phyloP scores from a whole-genome alignment of 1,284 basidiomycete genomes.

The Xerocomus minutiporus region DNA sequence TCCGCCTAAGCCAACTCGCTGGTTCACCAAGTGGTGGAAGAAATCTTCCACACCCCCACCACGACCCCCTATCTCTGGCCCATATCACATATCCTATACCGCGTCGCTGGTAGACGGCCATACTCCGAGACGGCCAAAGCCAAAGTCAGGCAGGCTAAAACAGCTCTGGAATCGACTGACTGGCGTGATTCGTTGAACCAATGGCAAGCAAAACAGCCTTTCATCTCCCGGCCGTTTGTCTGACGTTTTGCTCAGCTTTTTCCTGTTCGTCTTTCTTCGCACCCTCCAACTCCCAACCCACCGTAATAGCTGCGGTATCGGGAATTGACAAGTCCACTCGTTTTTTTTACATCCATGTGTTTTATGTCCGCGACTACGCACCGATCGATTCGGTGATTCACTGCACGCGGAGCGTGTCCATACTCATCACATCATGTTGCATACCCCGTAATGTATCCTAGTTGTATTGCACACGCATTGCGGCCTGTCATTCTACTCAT shows the following conservation, averaged over 20 bases:
- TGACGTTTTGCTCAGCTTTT: background rate
- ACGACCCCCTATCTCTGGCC: conserved; percentile 30
- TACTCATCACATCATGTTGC: conserved; percentile 5
- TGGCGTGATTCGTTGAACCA: conserved; percentile 12
- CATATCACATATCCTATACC: conserved; percentile 28
- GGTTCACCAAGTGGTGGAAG: conserved; percentile 31
- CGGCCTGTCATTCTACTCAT: conserved; percentile 7
- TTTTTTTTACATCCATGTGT: conserved; percentile 4
- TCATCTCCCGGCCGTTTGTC: background rate
- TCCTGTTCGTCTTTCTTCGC: background rate
- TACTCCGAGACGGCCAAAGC: conserved; percentile 11
- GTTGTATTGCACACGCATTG: conserved; percentile 14
- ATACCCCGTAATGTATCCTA: background rate
- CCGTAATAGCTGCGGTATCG: background rate
- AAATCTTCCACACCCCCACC: conserved; percentile 18
- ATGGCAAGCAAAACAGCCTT: conserved; percentile 1
- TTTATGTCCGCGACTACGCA: conserved; percentile 16
- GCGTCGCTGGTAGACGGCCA: conserved; percentile 31
- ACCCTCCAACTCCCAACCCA: background rate
- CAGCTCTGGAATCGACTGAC: conserved; percentile 28
- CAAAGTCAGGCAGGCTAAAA: conserved; percentile 24
- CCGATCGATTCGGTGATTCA: conserved; percentile 21
- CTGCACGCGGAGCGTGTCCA: conserved; percentile 28
- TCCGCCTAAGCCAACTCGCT: conserved; percentile 12
- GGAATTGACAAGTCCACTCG: background rate